Evolutionary conservation across 2,329 filamentous ascomycete genomes (phyloP), one percentile per base, ranked within the genome.

Genomic region (Dothiorella sarmentorum): DNA sequence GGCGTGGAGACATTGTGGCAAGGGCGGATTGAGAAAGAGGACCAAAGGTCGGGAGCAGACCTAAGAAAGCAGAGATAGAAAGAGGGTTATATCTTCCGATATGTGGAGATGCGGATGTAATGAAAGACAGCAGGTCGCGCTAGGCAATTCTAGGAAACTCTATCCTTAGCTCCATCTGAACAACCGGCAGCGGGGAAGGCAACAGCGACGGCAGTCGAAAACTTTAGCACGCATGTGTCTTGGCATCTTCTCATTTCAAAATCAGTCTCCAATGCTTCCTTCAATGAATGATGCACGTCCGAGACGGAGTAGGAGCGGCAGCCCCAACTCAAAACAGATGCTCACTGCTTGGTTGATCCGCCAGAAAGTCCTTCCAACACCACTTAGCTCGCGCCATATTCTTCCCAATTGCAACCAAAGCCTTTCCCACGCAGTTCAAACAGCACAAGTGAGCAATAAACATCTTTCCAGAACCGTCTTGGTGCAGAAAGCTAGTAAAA

Each of bases 401-500:
- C 24, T 7, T 51, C 17, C 13, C 24, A 20, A 17, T 7, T 7
- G 31, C 31, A 24, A 9, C 29, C 31, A 17, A 51, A 17, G 13
- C 45, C 15, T 27, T 15, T 22, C 40, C n/a, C 22, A 9, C 17
- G 29, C n/a, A 29, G 35, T 29, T 7, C 13, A 17, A 40, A 18
- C 3, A n/a, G 2, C 13, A 20, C 35, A 18, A 42, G 33, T 26
- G 35, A 31, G 49, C 15, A 13, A 53, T 31, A 17, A 35, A 15
- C 9, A 29, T 27, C 33, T 17, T 45, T 31, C 10, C 49, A 40
- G 10, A 51, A 40, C 49, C 49, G 22, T 53, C 35, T 53, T 53
- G 20, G 22, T 35, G 26, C 24, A 38, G 11, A 29, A 53, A 53
- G n/a, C 49, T 53, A 53, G n/a, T 18, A 53, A 42, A 53, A 40